Base-by-base conservation (phyloP, 108 stramenopile genomes). In the Cyclotella atomus region DNA sequence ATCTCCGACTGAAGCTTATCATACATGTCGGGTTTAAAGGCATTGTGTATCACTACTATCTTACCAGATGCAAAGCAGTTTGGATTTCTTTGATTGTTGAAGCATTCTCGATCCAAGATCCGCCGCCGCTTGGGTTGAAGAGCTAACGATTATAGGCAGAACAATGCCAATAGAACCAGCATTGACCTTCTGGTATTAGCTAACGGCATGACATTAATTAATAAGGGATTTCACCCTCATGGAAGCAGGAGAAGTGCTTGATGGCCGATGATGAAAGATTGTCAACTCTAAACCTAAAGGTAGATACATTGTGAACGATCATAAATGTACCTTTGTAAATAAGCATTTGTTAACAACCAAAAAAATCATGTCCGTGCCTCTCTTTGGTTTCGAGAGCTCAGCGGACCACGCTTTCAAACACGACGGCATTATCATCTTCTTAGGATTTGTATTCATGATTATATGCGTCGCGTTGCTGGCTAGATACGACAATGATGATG, bases 401-500 rank as follows among this genome's bases (percentile, higher is more conserved):
- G n/a, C 56, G 14, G 56, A 32, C 12, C 4, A 57, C 12, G 2
- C 7, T 41, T 12, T 30, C 28, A 14, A 32, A 57, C 29, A n/a
- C 14, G 29, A 32, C 12, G 56, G 32, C 12, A 30, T 12, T 30
- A 15, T 57, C 56, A 30, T 57, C 29, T 1, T 30, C 10, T 19
- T 57, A 14, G 56, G 56, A 32, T 57, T 57, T 32, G 56, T 30
- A 29, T 57, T 29, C 30, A 57, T 57, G 56, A n/a, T 57, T 32
- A 15, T 2, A n/a, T 57, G 56, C 30, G 56, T 57, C 12, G 56
- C 56, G 3, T 19, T 57, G 29, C 16, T 57, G 28, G 56, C 56
- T 32, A 15, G 56, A 30, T 57, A 57, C 30, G 56, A 57, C 29
- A 49, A 49, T 19, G n/a, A 4, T 49, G n/a, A 49, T 17, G 47